These are phyloP conservation scores for Aspergillus melleus DNA, from an alignment of 2,329 filamentous ascomycete genomes.

Conservation along the genomic window DNA sequence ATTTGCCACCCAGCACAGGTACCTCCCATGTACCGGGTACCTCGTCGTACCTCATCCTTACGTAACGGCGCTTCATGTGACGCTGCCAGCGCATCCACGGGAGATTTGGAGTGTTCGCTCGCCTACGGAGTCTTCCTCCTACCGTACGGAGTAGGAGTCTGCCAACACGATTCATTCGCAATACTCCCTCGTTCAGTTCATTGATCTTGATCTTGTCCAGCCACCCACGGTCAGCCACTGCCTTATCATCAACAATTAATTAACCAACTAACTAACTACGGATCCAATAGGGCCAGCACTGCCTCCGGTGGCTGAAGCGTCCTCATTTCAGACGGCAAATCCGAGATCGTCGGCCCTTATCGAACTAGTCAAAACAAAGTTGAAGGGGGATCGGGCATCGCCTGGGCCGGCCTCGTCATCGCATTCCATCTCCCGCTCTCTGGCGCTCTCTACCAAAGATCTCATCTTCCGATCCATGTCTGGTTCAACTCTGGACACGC, in stretches of 20 bases:
- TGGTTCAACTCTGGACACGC: background rate
- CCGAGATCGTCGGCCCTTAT: background rate
- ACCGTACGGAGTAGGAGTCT: too few relatives aligned
- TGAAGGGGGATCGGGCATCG: background rate
- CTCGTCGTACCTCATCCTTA: background rate
- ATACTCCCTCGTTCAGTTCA: too few relatives aligned
- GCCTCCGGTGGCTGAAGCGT: background rate
- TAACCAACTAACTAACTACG: too few relatives aligned
- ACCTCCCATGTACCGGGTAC: background rate
- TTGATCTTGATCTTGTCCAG: background rate
- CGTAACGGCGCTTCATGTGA: background rate
- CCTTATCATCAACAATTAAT: background rate
- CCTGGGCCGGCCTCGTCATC: background rate
- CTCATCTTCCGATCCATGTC: background rate
- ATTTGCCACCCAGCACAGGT: background rate
- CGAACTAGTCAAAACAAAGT: background rate
- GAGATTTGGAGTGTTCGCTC: too few relatives aligned
- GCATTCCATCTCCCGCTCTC: background rate
- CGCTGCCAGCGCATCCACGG: too few relatives aligned
- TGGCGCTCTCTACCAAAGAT: background rate
- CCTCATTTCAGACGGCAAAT: background rate
- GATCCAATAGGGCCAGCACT: too few relatives aligned
- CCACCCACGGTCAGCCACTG: background rate
- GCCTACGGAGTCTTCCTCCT: background rate
- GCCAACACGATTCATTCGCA: too few relatives aligned